These are phyloP conservation scores for Brassica carinata DNA, from an alignment of 345 rosid genomes.

Conservation along the genomic window DNA sequence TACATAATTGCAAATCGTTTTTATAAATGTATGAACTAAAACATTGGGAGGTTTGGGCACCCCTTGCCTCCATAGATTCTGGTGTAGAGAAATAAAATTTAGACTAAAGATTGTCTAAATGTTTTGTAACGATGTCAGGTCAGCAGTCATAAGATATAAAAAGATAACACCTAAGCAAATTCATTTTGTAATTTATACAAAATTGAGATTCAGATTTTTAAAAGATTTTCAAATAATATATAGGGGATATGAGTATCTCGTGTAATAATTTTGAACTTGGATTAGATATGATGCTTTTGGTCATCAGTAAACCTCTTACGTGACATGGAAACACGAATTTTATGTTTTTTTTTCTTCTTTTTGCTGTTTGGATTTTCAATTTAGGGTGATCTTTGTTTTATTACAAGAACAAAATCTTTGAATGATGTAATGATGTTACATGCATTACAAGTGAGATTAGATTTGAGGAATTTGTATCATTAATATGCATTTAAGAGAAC, in stretches of 20 bases:
- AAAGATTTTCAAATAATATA: too few species aligned
- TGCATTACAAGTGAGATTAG: not conserved
- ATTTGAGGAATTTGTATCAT: not conserved
- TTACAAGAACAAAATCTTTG: not conserved
- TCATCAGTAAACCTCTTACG: not conserved
- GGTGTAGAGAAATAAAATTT: too few species aligned
- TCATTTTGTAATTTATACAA: too few species aligned
- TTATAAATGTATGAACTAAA: too few species aligned
- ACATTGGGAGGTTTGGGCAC: too few species aligned
- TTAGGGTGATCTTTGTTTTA: not conserved
- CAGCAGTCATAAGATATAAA: too few species aligned
- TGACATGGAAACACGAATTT: not conserved
- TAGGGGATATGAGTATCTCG: not conserved
- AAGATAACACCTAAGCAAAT: too few species aligned
- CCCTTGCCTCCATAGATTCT: too few species aligned
- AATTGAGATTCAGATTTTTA: too few species aligned
- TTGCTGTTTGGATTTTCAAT: not conserved
- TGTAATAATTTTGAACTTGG: not conserved
- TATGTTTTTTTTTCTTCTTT: not conserved
- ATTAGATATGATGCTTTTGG: not conserved
- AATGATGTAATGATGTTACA: not conserved
- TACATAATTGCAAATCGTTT: too few species aligned
- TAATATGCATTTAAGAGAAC: not conserved
- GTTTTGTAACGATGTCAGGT: too few species aligned
- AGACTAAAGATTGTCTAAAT: too few species aligned